Conservation (phyloP, 1,284 basidiomycete species). For the Ustilago lituana region DNA sequence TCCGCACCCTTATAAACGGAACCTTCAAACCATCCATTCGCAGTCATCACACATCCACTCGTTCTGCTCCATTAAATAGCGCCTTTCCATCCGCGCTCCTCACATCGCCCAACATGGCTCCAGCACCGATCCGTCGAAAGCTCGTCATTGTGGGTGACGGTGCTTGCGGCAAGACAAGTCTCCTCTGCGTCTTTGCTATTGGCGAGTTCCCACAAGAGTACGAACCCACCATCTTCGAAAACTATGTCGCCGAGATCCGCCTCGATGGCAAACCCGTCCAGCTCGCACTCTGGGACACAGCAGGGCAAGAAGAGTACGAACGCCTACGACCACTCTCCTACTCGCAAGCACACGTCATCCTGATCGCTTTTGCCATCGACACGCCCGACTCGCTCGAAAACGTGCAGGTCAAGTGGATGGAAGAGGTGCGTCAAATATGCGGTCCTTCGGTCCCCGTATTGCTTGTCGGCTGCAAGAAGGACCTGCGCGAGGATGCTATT, state of each 20-base stretch:
- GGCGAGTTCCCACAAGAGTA: conserved; percentile 98
- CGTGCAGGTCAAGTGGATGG: conserved; percentile 94
- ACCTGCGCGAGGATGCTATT: conserved; percentile 74
- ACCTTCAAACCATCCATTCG: too few species aligned
- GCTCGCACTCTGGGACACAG: conserved; percentile 95
- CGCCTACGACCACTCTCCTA: conserved; percentile 93
- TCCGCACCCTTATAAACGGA: too few species aligned
- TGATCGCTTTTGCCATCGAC: conserved; percentile 96
- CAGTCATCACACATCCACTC: too few species aligned
- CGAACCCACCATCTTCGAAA: conserved; percentile 82
- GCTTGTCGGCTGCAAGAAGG: conserved; percentile 86
- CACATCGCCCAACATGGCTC: conserved; percentile 23
- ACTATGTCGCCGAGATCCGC: conserved; percentile 97
- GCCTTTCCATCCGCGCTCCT: too few species aligned
- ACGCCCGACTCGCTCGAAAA: conserved; percentile 96
- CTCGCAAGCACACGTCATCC: conserved; percentile 96
- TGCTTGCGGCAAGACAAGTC: conserved; percentile 59
- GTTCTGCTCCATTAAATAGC: too few species aligned
- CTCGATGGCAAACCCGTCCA: conserved; percentile 96
- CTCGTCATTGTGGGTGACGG: conserved; percentile 84
- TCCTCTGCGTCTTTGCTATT: conserved; percentile 77
- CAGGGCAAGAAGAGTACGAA: conserved; percentile 95
- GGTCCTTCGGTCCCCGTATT: conserved; percentile 77
- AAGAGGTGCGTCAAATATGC: conserved; percentile 62
- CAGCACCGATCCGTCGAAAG: conserved; percentile 79